Evolutionary conservation across 352 stramenopile genomes (phyloP), one percentile per base, ranked within the genome.

Genomic region (Salisapilia sapeloensis): DNA sequence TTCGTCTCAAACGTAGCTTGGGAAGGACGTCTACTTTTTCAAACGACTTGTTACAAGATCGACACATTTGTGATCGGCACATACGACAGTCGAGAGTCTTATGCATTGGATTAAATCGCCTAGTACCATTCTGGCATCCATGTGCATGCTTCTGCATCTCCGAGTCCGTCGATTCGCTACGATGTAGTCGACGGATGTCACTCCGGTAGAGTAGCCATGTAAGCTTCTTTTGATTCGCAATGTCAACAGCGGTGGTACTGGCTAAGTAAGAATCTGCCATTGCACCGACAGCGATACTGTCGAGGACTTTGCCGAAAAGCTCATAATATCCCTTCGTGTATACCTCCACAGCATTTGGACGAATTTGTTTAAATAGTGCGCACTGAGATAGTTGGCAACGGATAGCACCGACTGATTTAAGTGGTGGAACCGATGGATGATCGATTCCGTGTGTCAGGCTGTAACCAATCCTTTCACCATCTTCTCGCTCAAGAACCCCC

Each of bases 241-340:
- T 60, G 35, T 64, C 53, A 24, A 70, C 42, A 4, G 51, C 30
- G 26, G 64, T 70, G 53, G 53, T 64, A 10, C 49, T 61, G 36
- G 50, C 65, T 14, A 62, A 38, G 21, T 60, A 60, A 3, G 50
- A 50, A 15, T 42, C 65, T 8, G 57, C 60, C 11, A 54, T 51
- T 4, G 46, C 42, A 11, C 56, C 51, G 13, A 71, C 48, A 4
- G 54, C 45, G 15, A 66, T 45, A 6, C 42, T 51, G 22, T 66
- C 48, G 7, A 62, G 33, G 17, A 44, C 38, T 11, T 20, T 15
- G 33, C 31, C 32, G 3, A 28, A 29, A 4, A 26, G 30, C n/a
- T 34, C 39, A n/a, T 40, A 17, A 26, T 30, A 33, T 4, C 39
- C 32, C 4, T 26, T 24, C 30, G 40, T 25, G 17, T 28, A 46